Evolutionary conservation across 805 yeast species (phyloP), one percentile per base, ranked within the genome.

Genomic region (Candida hungchunana): DNA sequence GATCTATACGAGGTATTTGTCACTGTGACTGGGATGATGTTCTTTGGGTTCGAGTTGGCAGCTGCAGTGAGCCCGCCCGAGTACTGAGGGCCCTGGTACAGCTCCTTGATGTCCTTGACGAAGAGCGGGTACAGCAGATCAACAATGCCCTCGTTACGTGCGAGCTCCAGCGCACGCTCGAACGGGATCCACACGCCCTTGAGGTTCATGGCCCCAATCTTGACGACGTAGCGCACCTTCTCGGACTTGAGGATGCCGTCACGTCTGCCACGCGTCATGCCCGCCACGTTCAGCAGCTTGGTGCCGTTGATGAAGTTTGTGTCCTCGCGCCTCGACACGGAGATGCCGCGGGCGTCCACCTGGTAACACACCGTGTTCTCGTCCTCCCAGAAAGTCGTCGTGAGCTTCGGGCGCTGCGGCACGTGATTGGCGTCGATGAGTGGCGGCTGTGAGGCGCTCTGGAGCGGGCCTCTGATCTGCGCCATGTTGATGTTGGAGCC

Each of bases 121-220:
- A 75, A 75, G 32, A 75, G 58, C 3, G 81, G 81, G 47, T 75
- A 75, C 32, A 75, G 55, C 26, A 69, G 55, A 47, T 75, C 80
- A 16, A 74, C 77, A 33, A 75, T 78, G 24, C 77, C 77, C 55
- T 79, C 85, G 36, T 80, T 64, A 57, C 78, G 80, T 11, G 84
- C 84, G 72, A 79, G 70, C 25, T 79, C 76, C 24, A 79, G 58
- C 3, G 85, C 86, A 37, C 85, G 63, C 51, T 79, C 85, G 55
- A 79, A 79, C 6, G 86, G 86, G 34, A 79, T 78, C 86, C 86
- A 79, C 25, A 79, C 86, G 30, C 86, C 86, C 54, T 79, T 79
- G 44, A 79, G 62, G 55, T 79, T 82, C 84, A 79, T 79, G 12
- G 80, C 74, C n/a, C 86, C 86, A 51, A 79, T 78, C 55, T 79